Conservation (phyloP, 345 rosid genomes). For the Fremontodendron californicum region DNA sequence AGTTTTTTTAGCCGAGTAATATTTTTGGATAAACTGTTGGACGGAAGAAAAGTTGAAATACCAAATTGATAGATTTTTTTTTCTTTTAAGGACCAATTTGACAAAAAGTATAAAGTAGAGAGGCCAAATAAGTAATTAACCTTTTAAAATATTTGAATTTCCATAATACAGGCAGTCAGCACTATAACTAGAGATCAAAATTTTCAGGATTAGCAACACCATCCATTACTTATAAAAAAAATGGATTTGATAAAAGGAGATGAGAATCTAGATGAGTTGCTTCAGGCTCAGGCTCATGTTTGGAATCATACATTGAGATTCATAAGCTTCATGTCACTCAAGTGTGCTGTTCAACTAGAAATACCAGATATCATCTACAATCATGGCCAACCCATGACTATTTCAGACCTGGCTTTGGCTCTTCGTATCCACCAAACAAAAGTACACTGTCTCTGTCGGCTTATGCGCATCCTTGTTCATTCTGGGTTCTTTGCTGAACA, state of each 20-base stretch:
- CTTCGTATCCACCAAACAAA: slow-evolving; percentile 22
- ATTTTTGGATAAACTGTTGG: no score
- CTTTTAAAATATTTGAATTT: no score
- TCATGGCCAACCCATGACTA: slow-evolving; percentile 37
- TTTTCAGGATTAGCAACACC: not conserved
- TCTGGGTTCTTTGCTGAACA: slow-evolving; percentile 30
- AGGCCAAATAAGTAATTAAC: no score
- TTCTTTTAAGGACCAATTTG: no score
- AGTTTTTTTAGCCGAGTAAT: no score
- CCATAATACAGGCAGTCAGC: not conserved
- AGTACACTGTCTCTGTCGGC: slow-evolving; percentile 19
- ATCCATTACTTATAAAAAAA: not conserved
- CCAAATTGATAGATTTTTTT: no score
- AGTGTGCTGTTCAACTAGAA: slow-evolving; percentile 35
- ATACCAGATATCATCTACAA: slow-evolving; percentile 40
- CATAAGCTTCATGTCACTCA: slow-evolving; percentile 25
- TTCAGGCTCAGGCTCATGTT: not conserved
- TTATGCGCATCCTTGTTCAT: slow-evolving; percentile 35
- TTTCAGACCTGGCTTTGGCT: slow-evolving; percentile 18
- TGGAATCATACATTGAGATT: not conserved
- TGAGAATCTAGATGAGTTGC: not conserved
- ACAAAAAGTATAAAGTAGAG: no score
- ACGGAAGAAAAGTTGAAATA: no score
- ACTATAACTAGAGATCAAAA: not conserved
- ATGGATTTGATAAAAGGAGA: slow-evolving; percentile 1